Percentiles rank a stretch among this genome's conserved stretches.
Evolutionary conservation across 1,284 basidiomycete genomes (phyloP).

Genomic region (Cryptococcus hybrid): DNA sequence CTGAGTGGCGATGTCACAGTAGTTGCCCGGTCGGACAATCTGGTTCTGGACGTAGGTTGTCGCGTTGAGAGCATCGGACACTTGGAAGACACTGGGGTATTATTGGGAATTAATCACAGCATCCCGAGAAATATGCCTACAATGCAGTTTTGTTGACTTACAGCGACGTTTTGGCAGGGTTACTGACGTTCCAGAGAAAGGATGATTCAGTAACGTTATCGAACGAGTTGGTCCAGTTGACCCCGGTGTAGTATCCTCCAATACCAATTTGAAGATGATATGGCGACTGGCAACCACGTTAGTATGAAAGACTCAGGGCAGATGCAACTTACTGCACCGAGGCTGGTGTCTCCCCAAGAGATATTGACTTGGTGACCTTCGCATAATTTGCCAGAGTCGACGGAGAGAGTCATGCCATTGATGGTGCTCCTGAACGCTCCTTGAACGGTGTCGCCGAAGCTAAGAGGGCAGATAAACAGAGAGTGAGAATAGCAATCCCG

Average conservation of each 20-base stretch:
- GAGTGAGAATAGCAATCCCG: not conserved
- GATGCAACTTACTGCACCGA: constrained; percentile 6
- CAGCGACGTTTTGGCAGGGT: constrained; percentile 6
- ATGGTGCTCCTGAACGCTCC: constrained; percentile 7
- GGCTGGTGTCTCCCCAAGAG: constrained; percentile 5
- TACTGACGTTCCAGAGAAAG: constrained; percentile 5
- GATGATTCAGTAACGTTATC: constrained; percentile 5
- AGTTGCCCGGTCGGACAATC: not conserved
- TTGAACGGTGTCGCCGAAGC: not conserved
- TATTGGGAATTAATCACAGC: too few relatives aligned
- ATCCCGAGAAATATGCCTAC: not conserved
- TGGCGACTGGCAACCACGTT: constrained; percentile 2
- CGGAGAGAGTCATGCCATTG: constrained; percentile 1
- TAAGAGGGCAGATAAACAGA: not conserved
- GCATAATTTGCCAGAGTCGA: not conserved
- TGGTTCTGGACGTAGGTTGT: constrained; percentile 12
- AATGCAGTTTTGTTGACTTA: not conserved
- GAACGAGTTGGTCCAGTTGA: constrained; percentile 10
- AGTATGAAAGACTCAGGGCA: not conserved
- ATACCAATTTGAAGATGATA: constrained; percentile 9
- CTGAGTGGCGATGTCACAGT: not conserved
- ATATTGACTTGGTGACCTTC: constrained; percentile 4
- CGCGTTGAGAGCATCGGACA: constrained; percentile 6
- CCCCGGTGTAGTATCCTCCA: constrained; percentile 10
- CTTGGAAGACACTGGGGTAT: constrained; percentile 6